Conservation (phyloP, 352 stramenopile genomes). For the Thalassiosira gravida region DNA sequence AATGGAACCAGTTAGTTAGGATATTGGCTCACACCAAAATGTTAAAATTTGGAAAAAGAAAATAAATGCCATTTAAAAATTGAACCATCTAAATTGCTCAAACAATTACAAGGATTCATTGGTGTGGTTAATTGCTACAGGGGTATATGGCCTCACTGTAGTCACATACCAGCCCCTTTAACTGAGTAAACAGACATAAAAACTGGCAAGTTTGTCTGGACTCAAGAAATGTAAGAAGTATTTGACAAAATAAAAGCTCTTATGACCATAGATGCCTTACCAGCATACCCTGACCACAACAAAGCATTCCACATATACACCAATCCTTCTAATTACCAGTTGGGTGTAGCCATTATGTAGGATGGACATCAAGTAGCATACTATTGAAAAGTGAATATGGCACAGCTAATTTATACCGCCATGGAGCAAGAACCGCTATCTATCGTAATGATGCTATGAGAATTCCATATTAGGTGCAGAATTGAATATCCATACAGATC, state of each 20-base stretch:
- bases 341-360: slow-evolving; percentile 50
- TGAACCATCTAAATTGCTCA: slow-evolving; percentile 25
- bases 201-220: slow-evolving; percentile 30
- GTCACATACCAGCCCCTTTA: slow-evolving; percentile 7
- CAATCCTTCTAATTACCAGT: slow-evolving; percentile 49
- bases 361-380: slow-evolving; percentile 39
- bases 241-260: slow-evolving; percentile 53
- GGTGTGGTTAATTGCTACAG: slow-evolving; percentile 53
- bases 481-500: slow-evolving; percentile 26
- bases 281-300: slow-evolving; percentile 56
- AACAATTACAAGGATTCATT: slow-evolving; percentile 48
- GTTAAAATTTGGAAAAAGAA: slow-evolving; percentile 57
- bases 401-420: slow-evolving; percentile 54
- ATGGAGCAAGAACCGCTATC: slow-evolving; percentile 57
- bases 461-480: slow-evolving; percentile 35
- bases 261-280: slow-evolving; percentile 45
- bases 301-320: slow-evolving; percentile 61
- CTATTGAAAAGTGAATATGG: slow-evolving; percentile 47
- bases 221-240: slow-evolving; percentile 8
- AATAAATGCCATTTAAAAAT: slow-evolving; percentile 51
- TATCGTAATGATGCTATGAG: slow-evolving; percentile 34
- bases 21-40: slow-evolving; percentile 51
- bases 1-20: slow-evolving; percentile 59
- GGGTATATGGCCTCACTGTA: slow-evolving; percentile 45
- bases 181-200: neutral